These are phyloP conservation scores for Daedaleopsis sinensis DNA, from an alignment of 768 basidiomycete genomes.

Conservation along the genomic window DNA sequence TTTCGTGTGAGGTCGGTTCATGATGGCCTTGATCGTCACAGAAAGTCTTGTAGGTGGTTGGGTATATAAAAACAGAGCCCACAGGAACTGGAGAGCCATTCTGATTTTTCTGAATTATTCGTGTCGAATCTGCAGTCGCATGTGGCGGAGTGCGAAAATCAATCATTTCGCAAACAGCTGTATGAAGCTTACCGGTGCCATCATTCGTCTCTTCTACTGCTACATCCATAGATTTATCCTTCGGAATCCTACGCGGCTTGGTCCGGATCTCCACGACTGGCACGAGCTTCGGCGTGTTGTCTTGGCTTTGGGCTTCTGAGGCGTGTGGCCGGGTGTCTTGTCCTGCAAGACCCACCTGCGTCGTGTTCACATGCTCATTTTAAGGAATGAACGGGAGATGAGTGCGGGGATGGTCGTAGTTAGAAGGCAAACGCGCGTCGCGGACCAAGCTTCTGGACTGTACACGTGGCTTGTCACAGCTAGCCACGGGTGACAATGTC, in stretches of 20 bases:
- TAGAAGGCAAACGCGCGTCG: neutral
- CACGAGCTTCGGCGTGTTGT: conserved; percentile 7
- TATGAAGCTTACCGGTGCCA: neutral
- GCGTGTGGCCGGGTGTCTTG: conserved; percentile 31
- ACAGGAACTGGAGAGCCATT: no score
- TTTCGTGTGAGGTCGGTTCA: no score
- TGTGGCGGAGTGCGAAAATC: no score
- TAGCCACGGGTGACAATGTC: no score
- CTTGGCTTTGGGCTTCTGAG: conserved; percentile 16
- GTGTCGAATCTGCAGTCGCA: no score
- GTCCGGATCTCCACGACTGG: conserved; percentile 19
- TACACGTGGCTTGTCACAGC: no score
- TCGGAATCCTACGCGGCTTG: neutral
- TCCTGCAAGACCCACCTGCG: conserved; percentile 23
- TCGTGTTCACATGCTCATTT: conserved; percentile 16
- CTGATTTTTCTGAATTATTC: no score
- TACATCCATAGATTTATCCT: neutral
- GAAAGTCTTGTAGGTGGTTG: no score
- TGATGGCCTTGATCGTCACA: no score
- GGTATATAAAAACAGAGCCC: no score
- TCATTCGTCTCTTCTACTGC: neutral
- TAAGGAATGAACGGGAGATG: neutral
- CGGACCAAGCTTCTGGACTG: neutral
- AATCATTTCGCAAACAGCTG: no score
- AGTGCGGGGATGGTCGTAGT: neutral